A percentile compares a stretch with the other conserved stretches of the same genome.
Evolutionary conservation across 148 eudicot genomes (phyloP).

Genomic region (Fallopia convolvulus): DNA sequence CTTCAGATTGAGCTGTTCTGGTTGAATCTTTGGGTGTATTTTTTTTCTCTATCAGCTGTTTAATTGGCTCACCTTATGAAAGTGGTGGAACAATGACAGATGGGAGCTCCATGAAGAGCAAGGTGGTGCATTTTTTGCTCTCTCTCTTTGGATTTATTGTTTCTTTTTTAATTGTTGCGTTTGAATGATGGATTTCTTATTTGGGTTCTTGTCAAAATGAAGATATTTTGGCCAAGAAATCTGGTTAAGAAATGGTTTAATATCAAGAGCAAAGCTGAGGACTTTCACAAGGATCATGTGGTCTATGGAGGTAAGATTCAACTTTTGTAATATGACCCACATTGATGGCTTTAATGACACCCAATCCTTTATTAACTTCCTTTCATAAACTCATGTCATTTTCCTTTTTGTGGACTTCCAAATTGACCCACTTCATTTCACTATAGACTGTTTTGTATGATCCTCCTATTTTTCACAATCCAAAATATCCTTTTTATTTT

Average conservation of each 20-base stretch:
- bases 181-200: conserved; percentile 1
- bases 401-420: not conserved
- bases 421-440: not conserved
- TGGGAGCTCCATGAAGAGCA: conserved; percentile 7
- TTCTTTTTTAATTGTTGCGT: not conserved
- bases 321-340: not conserved
- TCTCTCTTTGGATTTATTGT: not conserved
- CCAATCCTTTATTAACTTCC: not conserved
- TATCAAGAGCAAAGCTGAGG: conserved; percentile 30
- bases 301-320: conserved; percentile 35
- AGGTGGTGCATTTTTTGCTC: not conserved
- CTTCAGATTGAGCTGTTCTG: not conserved
- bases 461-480: not conserved
- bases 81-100: conserved; percentile 9
- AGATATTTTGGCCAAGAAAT: conserved; percentile 57
- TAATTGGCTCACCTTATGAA: not conserved
- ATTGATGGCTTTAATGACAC: not conserved
- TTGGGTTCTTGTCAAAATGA: conserved; percentile 7
- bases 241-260: conserved; percentile 68
- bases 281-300: conserved; percentile 5
- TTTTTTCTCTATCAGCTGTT: not conserved
- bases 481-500: not conserved
- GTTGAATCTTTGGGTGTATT: not conserved
- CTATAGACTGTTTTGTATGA: not conserved
- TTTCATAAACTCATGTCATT: not conserved